Base-by-base conservation (phyloP, 192 early-diverging fungal species). In the Entrophospora sp. region DNA sequence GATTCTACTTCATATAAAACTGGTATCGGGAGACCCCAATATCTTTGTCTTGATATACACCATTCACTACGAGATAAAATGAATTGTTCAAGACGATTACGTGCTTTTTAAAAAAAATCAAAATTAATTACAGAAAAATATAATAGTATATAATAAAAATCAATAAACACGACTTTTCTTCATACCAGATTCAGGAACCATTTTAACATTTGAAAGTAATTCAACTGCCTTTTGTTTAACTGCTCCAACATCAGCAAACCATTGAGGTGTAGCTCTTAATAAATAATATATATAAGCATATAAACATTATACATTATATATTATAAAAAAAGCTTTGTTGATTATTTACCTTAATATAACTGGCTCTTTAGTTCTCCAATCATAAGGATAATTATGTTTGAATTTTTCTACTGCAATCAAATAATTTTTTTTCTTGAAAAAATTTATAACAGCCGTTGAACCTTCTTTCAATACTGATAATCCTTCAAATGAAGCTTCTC, bases 21-120 rank as follows among this genome's bases (percentile, higher is more conserved):
- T 0, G 89, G 89, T 43, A 89, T 91, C 1, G 89, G 88, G 6
- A 91, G 88, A 25, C 89, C 89, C 89, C 89, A 91, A 7, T 86
- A 79, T 22, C 88, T 77, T 72, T 91, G 89, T 14, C 89, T 79
- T 30, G 89, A 91, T 42, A 91, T 90, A 70, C 88, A 91, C 89
- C 89, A 91, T 73, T 91, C 89, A 30, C 77, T 82, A 25, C 89
- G 74, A 8, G 84, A 84, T 8, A 77, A 69, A 18, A 85, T 81
- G 77, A 87, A 91, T 31, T 79, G 76, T 62, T 82, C 73, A 30
- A 91, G 66, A 2, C 88, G 79, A 35, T 70, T 73, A 52, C 71
- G 59, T 16, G 71, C 45, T 53, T 42, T 25, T 52, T 45, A 45
- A 25, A 5, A 31, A 31, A 63, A 9, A 60, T 22, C 27, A 27